Evolutionary conservation across 2,329 filamentous ascomycete genomes (phyloP), one percentile per base, ranked within the genome.

Genomic region (Zasmidium angulare): DNA sequence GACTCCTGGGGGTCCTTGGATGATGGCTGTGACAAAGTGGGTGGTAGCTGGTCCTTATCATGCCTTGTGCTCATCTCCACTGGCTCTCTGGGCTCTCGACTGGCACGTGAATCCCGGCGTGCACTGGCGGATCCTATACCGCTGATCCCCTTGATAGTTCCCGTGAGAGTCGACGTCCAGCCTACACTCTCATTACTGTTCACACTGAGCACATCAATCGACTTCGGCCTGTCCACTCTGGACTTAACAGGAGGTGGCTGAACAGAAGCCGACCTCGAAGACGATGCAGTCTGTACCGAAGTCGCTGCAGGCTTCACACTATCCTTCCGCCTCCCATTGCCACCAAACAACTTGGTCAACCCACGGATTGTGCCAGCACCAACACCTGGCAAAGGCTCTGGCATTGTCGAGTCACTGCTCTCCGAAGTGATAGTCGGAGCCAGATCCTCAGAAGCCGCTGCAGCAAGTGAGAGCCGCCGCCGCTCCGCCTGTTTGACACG

Each of bases 51-150:
- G 31, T 71, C 66, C 47, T 65, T 62, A 50, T 73, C 71, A 53
- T 69, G 69, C 23, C 69, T 67, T 9, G 70, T 69, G 31, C 62
- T 65, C 62, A 73, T 68, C 55, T 73, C 71, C 4, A 73, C 71
- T 1, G 71, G 71, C 49, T 67, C 67, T 50, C 68, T 56, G 12
- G 70, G 69, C 50, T 68, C 64, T 26, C 65, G 61, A 11, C 59
- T 60, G 10, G 62, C 43, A 24, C 61, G 61, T 2, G 68, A 68
- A 47, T 69, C 64, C 12, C 62, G 63, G 1, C 64, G 63, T 14
- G 50, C 59, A 22, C 56, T 19, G 26, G 46, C 57, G n/a, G n/a
- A n/a, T 50, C 56, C 55, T 17, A 53, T 31, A 10, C 51, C 51
- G 21, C 59, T 59, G 10, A 65, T 54, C 14, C 63, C 63, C 56